Evolutionary conservation across 164 flowering plant genomes (phyloP).

Genomic region (Vitis rupestris): DNA sequence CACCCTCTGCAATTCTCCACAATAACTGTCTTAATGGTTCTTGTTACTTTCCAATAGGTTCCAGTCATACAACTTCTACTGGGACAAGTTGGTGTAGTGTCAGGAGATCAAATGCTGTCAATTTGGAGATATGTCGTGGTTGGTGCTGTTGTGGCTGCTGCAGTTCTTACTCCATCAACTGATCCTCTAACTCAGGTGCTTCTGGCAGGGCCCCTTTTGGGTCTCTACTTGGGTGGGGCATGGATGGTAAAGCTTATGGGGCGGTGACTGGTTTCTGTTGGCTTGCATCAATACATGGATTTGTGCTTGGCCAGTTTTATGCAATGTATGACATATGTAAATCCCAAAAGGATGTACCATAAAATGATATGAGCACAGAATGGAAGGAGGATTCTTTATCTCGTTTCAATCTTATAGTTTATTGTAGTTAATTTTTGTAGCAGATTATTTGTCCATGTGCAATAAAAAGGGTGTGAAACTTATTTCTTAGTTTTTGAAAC

Average conservation of each 20-base stretch:
- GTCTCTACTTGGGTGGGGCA: slow-evolving; percentile 95
- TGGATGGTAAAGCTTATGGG: slow-evolving; percentile 83
- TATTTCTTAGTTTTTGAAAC: too few species aligned
- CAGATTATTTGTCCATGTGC: too few species aligned
- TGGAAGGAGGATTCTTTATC: too few species aligned
- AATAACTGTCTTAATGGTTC: too few species aligned
- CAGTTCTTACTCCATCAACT: slow-evolving; percentile 91
- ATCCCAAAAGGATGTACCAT: too few species aligned
- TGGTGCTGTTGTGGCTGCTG: slow-evolving; percentile 91
- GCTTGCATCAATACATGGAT: background rate
- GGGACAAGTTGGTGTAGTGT: slow-evolving; percentile 85
- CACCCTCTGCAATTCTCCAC: too few species aligned
- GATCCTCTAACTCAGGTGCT: slow-evolving; percentile 93
- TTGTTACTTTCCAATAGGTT: slow-evolving; percentile 45
- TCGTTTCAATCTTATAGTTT: too few species aligned
- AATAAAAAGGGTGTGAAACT: too few species aligned
- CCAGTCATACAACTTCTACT: slow-evolving; percentile 88
- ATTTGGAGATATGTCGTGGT: slow-evolving; percentile 98
- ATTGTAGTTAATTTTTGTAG: too few species aligned
- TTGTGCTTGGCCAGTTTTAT: background rate
- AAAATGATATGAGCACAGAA: too few species aligned
- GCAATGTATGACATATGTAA: too few species aligned
- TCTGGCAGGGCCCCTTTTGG: slow-evolving; percentile 84
- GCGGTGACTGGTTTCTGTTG: slow-evolving; percentile 28
- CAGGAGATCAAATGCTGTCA: slow-evolving; percentile 96